Percentiles rank a stretch among this genome's conserved stretches.
Evolutionary conservation across 768 basidiomycete species (phyloP).

Genomic region (Pisolithus microcarpus): DNA sequence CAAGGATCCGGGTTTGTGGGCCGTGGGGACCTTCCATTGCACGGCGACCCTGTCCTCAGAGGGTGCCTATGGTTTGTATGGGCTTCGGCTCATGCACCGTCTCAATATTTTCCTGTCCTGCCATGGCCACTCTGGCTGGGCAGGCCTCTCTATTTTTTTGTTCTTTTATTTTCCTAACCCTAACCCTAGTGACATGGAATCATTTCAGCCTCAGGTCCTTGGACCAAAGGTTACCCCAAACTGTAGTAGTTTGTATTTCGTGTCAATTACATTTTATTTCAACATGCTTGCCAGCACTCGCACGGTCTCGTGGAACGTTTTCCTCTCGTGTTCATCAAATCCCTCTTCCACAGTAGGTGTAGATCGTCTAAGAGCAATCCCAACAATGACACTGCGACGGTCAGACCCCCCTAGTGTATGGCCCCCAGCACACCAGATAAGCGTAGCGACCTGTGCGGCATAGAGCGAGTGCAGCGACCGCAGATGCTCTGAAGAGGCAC

Average conservation of each 20-base stretch:
- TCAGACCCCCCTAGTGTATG: conserved; percentile 33
- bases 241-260: not conserved
- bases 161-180: conserved; percentile 11
- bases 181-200: conserved; percentile 16
- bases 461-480: conserved; percentile 75
- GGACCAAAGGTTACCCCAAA: too few relatives aligned
- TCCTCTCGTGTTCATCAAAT: conserved; percentile 35
- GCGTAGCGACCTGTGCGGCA: conserved; percentile 78
- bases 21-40: conserved; percentile 45
- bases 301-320: conserved; percentile 47
- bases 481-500: conserved; percentile 58
- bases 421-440: conserved; percentile 62
- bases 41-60: conserved; percentile 52
- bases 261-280: not conserved
- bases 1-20: conserved; percentile 51
- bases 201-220: too few relatives aligned
- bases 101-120: conserved; percentile 74
- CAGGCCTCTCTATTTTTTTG: conserved; percentile 33
- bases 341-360: conserved; percentile 18
- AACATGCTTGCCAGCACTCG: conserved; percentile 35
- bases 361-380: conserved; percentile 54
- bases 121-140: conserved; percentile 51
- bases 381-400: conserved; percentile 63
- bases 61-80: conserved; percentile 40
- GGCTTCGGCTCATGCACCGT: conserved; percentile 71